phyloP scores from a whole-genome alignment of 306 rosid genomes.

The Pachyrhizus erosus region DNA sequence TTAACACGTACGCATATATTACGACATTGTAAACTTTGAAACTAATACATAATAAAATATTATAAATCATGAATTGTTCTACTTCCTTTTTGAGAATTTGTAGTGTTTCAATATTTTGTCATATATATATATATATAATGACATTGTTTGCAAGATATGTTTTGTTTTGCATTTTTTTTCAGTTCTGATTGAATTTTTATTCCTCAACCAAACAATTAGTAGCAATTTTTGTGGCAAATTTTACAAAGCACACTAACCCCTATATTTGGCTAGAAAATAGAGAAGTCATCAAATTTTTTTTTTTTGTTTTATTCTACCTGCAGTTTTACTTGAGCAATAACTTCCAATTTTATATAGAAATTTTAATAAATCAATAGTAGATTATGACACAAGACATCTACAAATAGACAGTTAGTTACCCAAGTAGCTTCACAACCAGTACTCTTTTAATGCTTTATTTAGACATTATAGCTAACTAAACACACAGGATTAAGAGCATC shows the following conservation, averaged over 20 bases:
- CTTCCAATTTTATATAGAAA: neutral
- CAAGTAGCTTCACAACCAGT: neutral
- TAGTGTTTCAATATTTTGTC: no score
- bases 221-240: neutral
- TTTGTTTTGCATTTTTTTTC: neutral
- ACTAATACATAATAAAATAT: no score
- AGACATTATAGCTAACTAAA: conserved; percentile 22
- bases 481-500: neutral
- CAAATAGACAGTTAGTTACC: conserved; percentile 37
- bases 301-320: neutral
- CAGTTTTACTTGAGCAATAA: neutral
- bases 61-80: no score
- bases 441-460: conserved; percentile 30
- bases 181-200: neutral
- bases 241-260: neutral
- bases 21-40: no score
- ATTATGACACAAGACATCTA: neutral
- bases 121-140: no score
- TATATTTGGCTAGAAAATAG: neutral
- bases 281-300: neutral
- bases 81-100: no score
- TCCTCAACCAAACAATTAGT: neutral
- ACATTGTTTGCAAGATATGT: neutral
- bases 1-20: no score
- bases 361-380: neutral